Conservation (phyloP, 768 basidiomycete genomes). For the Trametes meyenii region DNA sequence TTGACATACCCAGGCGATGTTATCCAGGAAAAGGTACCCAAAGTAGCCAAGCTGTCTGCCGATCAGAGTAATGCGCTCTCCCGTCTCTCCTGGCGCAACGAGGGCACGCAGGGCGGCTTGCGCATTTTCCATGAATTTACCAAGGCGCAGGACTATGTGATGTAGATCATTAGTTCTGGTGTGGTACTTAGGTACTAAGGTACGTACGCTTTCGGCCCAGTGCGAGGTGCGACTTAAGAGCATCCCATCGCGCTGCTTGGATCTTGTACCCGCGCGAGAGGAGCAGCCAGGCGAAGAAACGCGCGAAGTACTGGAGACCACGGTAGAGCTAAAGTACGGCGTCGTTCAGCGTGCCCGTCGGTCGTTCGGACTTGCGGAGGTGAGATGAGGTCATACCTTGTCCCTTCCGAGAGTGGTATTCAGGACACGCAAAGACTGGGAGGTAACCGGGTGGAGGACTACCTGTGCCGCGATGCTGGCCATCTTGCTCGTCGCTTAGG, state of each 20-base stretch:
- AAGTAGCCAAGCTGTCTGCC: constrained; percentile 88
- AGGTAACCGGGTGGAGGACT: constrained; percentile 82
- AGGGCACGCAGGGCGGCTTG: constrained; percentile 84
- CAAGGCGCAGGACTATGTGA: constrained; percentile 80
- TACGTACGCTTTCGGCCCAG: constrained; percentile 78
- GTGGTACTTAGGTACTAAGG: neutral
- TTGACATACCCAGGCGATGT: constrained; percentile 77
- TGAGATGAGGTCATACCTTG: constrained; percentile 59
- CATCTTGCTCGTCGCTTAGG: constrained; percentile 26
- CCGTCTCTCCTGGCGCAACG: constrained; percentile 52
- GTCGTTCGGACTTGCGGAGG: neutral
- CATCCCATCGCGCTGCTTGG: constrained; percentile 76
- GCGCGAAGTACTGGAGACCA: constrained; percentile 86
- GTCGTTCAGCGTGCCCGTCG: neutral
- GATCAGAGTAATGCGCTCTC: constrained; percentile 79
- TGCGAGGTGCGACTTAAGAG: constrained; percentile 84
- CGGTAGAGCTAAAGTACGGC: constrained; percentile 69
- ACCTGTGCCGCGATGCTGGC: constrained; percentile 66
- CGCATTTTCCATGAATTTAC: constrained; percentile 92
- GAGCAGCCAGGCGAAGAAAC: constrained; percentile 86
- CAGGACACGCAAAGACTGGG: constrained; percentile 74
- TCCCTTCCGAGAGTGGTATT: constrained; percentile 87
- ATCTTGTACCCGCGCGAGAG: constrained; percentile 68
- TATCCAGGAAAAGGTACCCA: constrained; percentile 82
- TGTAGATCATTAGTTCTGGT: neutral